Evolutionary conservation across 2,329 filamentous ascomycete genomes (phyloP).

Genomic region (Lachnellula cervina): DNA sequence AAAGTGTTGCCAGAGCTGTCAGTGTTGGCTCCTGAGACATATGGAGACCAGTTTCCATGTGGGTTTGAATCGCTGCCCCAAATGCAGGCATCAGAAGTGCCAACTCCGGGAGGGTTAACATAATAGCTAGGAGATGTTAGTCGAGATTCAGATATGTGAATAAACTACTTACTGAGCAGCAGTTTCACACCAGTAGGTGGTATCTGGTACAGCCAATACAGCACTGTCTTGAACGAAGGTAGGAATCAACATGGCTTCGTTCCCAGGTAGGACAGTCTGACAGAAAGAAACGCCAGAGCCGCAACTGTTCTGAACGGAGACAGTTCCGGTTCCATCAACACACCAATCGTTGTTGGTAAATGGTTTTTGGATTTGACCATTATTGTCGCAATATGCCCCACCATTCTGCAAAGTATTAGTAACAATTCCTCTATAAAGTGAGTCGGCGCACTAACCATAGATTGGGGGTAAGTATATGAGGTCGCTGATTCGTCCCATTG

Average conservation of each 20-base stretch:
- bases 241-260: slow-evolving; percentile 78
- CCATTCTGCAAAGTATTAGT: slow-evolving; percentile 50
- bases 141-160: slow-evolving; percentile 5
- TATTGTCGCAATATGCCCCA: slow-evolving; percentile 65
- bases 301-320: slow-evolving; percentile 63
- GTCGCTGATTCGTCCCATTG: slow-evolving; percentile 72
- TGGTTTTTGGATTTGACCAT: slow-evolving; percentile 63
- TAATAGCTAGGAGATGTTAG: slow-evolving; percentile 54
- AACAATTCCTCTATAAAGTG: neutral
- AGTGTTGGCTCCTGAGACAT: slow-evolving; percentile 71
- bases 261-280: slow-evolving; percentile 73
- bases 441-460: slow-evolving; percentile 54
- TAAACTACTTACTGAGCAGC: slow-evolving; percentile 62
- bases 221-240: slow-evolving; percentile 55
- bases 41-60: slow-evolving; percentile 72
- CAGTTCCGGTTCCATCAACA: slow-evolving; percentile 59
- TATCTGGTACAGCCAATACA: slow-evolving; percentile 66
- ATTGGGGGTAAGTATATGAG: slow-evolving; percentile 61
- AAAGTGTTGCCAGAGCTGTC: slow-evolving; percentile 61
- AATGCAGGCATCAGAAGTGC: slow-evolving; percentile 56
- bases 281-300: slow-evolving; percentile 63
- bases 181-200: slow-evolving; percentile 66
- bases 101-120: slow-evolving; percentile 68
- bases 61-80: slow-evolving; percentile 63
- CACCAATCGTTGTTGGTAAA: slow-evolving; percentile 66